A percentile compares a stretch with the other conserved stretches of the same genome.
Conservation (phyloP, 345 rosid genomes). For the Gossypium sturtianum region DNA sequence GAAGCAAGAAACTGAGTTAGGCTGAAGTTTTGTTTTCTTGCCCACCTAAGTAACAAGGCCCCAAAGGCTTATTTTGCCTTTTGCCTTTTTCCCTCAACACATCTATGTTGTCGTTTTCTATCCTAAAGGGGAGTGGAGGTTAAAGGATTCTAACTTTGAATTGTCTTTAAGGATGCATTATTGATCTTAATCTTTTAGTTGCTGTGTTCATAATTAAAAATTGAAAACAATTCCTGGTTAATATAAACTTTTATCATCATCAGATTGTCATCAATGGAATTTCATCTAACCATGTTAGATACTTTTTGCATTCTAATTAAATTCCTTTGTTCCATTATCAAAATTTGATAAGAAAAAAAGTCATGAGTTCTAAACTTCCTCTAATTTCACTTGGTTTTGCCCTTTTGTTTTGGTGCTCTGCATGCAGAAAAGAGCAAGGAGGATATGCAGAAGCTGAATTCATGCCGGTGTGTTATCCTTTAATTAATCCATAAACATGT, state of each 20-base stretch:
- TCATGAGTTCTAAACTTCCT: background rate
- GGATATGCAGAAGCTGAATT: slow-evolving; percentile 29
- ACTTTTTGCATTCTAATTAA: background rate
- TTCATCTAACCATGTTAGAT: background rate
- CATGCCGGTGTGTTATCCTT: slow-evolving; percentile 31
- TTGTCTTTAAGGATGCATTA: background rate
- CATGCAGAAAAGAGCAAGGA: slow-evolving; percentile 29
- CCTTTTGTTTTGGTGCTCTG: background rate
- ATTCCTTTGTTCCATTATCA: background rate
- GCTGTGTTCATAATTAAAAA: background rate
- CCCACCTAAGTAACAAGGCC: background rate
- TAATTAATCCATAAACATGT: slow-evolving; percentile 16
- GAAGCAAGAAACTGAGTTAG: background rate
- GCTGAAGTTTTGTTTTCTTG: background rate
- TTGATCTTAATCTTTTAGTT: background rate
- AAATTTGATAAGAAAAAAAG: background rate
- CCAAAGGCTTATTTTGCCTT: background rate
- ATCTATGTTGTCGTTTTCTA: background rate
- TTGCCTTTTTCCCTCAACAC: background rate
- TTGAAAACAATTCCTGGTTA: background rate
- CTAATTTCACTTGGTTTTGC: background rate
- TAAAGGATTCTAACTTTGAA: background rate
- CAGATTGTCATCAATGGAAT: background rate
- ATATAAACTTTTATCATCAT: background rate
- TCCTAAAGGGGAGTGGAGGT: background rate